Evolutionary conservation across 176 grass and related monocot genomes (phyloP).

Genomic region (Elymus sibiricus): DNA sequence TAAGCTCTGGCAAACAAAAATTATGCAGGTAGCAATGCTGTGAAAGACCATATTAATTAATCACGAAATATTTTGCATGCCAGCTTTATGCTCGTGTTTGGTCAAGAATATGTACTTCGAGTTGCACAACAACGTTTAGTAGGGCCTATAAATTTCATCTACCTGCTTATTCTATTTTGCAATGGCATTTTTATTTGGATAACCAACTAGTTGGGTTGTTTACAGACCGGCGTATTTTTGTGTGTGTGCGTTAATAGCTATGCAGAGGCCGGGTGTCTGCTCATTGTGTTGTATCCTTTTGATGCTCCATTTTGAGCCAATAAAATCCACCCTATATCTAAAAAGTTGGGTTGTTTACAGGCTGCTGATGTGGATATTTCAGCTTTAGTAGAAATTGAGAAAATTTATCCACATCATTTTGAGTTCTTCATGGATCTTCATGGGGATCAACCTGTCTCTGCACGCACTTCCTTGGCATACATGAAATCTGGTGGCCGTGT

Average conservation of each 20-base stretch:
- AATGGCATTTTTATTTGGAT: background rate
- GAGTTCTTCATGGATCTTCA: slow-evolving; percentile 97
- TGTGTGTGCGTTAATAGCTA: no score
- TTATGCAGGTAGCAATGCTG: slow-evolving; percentile 72
- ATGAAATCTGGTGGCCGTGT: slow-evolving; percentile 84
- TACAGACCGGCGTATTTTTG: slow-evolving; percentile 38
- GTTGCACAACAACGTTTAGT: background rate
- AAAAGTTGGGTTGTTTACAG: slow-evolving; percentile 44
- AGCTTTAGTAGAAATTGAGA: slow-evolving; percentile 94
- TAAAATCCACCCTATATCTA: no score
- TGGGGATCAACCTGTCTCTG: slow-evolving; percentile 87
- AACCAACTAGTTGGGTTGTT: slow-evolving; percentile 27
- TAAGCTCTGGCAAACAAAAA: slow-evolving; percentile 96
- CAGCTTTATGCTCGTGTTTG: background rate
- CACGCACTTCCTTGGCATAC: slow-evolving; percentile 92
- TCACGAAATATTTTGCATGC: background rate
- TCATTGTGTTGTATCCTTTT: no score
- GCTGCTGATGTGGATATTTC: slow-evolving; percentile 93
- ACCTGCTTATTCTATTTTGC: slow-evolving; percentile 14
- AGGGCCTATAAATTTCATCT: background rate
- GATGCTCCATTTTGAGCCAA: no score
- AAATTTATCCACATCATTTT: slow-evolving; percentile 84
- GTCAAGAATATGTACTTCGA: background rate
- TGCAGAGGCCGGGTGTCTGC: no score
- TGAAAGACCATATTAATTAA: background rate